Percentiles rank a stretch among this genome's conserved stretches.
Conservation (phyloP, 148 eudicot genomes). For the Nyssa sinensis region DNA sequence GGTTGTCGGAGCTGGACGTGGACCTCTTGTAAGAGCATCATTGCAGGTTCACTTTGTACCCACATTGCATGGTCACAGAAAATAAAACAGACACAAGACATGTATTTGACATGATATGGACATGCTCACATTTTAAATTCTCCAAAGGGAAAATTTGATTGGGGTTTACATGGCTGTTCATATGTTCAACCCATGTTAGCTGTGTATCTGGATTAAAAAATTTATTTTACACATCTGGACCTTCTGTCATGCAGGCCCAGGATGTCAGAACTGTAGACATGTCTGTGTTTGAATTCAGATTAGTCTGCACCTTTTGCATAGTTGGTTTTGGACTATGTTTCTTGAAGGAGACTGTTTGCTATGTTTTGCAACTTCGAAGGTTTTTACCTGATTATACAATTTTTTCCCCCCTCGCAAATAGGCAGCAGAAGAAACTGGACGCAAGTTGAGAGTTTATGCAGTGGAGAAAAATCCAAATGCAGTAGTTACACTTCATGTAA, state of each 20-base stretch:
- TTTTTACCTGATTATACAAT: slow-evolving; percentile 3
- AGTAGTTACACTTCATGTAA: slow-evolving; percentile 90
- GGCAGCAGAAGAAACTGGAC: slow-evolving; percentile 97
- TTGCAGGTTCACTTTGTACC: slow-evolving; percentile 53
- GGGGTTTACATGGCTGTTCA: not conserved
- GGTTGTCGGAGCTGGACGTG: slow-evolving; percentile 99
- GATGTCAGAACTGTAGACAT: not conserved
- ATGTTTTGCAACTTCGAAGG: not conserved
- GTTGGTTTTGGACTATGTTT: not conserved
- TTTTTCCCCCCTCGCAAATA: slow-evolving; percentile 20
- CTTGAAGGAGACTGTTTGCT: not conserved
- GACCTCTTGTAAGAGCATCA: slow-evolving; percentile 96
- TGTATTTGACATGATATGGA: not conserved
- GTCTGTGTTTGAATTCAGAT: slow-evolving; percentile 9
- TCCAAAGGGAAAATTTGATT: not conserved
- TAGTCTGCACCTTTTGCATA: not conserved
- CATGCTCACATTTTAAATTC: not conserved
- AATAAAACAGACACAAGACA: not conserved
- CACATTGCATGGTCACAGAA: not conserved
- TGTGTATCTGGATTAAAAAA: not conserved
- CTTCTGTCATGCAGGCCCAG: not conserved
- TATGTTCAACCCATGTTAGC: not conserved
- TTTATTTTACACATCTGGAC: not conserved
- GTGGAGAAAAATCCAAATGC: slow-evolving; percentile 99
- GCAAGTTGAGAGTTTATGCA: slow-evolving; percentile 88